These are phyloP conservation scores for Diversispora eburnea DNA, from an alignment of 192 early-diverging fungal genomes.

Conservation along the genomic window DNA sequence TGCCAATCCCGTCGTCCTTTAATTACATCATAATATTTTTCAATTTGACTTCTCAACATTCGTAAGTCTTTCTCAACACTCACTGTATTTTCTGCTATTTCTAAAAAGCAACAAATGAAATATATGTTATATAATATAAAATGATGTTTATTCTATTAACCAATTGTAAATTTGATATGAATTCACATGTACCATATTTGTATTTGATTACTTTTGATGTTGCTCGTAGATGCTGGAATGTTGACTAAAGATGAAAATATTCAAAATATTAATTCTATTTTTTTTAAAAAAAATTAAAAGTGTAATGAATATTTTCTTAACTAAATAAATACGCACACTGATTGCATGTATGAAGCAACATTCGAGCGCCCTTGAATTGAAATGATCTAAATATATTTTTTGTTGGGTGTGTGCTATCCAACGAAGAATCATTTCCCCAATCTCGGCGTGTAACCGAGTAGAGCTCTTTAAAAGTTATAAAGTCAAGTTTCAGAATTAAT, in stretches of 20 bases:
- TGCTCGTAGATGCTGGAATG: background rate
- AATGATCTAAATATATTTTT: background rate
- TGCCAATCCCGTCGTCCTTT: slow-evolving; percentile 8
- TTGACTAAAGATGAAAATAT: background rate
- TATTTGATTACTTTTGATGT: slow-evolving; percentile 12
- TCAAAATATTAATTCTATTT: background rate
- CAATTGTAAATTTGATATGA: too few relatives aligned
- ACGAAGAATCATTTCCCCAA: background rate
- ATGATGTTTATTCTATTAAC: background rate
- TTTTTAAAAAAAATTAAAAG: background rate
- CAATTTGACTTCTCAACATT: background rate
- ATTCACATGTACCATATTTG: background rate
- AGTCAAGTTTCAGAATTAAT: background rate
- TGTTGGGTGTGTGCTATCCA: background rate
- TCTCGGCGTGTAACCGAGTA: background rate
- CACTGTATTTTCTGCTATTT: background rate
- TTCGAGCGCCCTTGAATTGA: background rate
- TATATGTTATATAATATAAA: background rate
- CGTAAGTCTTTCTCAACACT: slow-evolving; percentile 4
- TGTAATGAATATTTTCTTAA: background rate
- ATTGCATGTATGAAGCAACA: background rate
- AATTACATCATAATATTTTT: background rate
- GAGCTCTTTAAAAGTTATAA: background rate
- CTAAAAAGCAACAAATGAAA: background rate
- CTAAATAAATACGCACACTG: background rate